A percentile compares a stretch with the other conserved stretches of the same genome.
Evolutionary conservation across 2,329 filamentous ascomycete genomes (phyloP).

Genomic region (Pseudocercospora musae): DNA sequence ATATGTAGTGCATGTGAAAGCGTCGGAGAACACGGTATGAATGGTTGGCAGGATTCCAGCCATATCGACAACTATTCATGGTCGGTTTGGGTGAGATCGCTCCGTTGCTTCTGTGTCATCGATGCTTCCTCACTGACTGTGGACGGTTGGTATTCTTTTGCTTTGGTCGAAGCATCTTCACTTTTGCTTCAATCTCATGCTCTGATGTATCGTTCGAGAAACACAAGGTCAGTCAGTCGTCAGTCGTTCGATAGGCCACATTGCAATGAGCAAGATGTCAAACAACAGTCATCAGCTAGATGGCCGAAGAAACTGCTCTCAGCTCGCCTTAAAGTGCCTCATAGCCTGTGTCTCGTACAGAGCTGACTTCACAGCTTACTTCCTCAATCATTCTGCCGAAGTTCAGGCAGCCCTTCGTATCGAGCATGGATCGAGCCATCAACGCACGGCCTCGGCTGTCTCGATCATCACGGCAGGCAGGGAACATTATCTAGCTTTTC

Average conservation of each 20-base stretch:
- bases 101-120: no score
- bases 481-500: neutral
- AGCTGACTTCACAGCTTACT: no score
- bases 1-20: neutral
- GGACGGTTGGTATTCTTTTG: neutral
- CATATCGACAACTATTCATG: neutral
- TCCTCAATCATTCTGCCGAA: neutral
- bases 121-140: neutral
- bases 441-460: neutral
- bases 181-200: neutral
- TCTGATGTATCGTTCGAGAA: neutral
- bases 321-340: neutral
- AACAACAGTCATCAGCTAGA: neutral
- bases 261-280: neutral
- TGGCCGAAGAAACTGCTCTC: neutral
- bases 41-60: neutral
- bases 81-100: neutral
- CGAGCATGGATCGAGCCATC: neutral
- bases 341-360: neutral
- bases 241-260: neutral
- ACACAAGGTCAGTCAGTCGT: neutral
- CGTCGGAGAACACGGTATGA: neutral
- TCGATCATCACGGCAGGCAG: constrained; percentile 1
- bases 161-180: neutral
- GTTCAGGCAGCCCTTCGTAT: neutral